phyloP scores from a whole-genome alignment of 805 yeast species.

The Nakazawaea pomicola region DNA sequence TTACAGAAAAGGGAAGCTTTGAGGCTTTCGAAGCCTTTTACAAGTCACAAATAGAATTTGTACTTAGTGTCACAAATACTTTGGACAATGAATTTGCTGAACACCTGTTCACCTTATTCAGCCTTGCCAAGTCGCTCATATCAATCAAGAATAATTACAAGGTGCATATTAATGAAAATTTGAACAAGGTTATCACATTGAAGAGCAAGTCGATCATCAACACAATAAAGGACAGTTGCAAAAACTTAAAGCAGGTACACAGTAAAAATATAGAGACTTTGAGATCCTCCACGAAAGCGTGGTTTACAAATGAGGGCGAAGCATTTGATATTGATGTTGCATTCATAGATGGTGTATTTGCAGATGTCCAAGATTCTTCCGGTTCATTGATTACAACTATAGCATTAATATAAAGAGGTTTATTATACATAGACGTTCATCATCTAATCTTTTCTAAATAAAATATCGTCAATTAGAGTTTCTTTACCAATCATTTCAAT shows the following conservation, averaged over 20 bases:
- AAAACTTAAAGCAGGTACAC: conserved; percentile 18
- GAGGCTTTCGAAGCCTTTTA: background rate
- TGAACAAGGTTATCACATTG: background rate
- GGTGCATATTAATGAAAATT: background rate
- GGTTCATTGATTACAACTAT: background rate
- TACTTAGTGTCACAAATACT: background rate
- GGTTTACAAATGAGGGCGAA: conserved; percentile 20
- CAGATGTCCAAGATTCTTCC: conserved; percentile 13
- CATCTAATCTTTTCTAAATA: too few species aligned
- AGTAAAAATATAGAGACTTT: conserved; percentile 12
- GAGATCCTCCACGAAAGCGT: conserved; percentile 13
- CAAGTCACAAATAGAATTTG: background rate
- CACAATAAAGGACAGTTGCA: conserved; percentile 14
- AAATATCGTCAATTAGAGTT: too few species aligned
- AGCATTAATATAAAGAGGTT: background rate
- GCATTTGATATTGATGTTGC: conserved; percentile 16
- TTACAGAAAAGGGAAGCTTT: background rate
- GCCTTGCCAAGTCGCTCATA: background rate
- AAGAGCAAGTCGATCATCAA: conserved; percentile 9
- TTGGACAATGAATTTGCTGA: background rate
- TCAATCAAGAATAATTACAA: background rate
- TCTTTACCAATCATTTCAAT: too few species aligned
- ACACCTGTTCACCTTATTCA: background rate
- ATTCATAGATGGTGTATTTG: conserved; percentile 13
- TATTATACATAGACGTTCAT: background rate